Base-by-base conservation (phyloP, 441 rosid species). In the Corymbia calophylla region DNA sequence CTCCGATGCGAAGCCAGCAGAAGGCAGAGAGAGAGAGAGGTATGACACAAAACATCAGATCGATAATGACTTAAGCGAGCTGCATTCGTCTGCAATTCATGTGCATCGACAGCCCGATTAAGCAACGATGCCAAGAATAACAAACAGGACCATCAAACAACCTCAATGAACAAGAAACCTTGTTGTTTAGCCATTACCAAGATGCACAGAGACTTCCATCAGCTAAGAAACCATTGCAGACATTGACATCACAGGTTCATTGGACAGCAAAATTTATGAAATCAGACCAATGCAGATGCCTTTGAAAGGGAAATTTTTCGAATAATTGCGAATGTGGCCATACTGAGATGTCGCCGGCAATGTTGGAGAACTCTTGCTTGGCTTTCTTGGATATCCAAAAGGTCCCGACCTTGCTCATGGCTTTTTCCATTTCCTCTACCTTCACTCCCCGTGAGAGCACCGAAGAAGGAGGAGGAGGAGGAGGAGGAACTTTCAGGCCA, bases 321-420 rank as follows among this genome's bases (percentile, higher is more conserved):
- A 39, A 23, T 39, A 13, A 44, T 54, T 29, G 55, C 5, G 6
- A 21, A 53, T 9, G 25, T 54, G 77, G 35, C 19, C 66, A 11
- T 48, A 97, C 99, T 89, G 94, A 92, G 91, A 97, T 88, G 90
- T 97, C 99, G 53, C 91, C 96, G 86, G 97, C 87, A 58, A 97
- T 95, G 94, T 94, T 95, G 16, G 97, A 91, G 92, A 97, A 89
- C 93, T 97, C 99, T 88, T 95, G 96, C 91, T 95, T 97, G 47
- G 98, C 98, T 94, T 96, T 95, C 93, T 94, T 96, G 1, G 99
- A 95, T 93, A 97, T 93, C 99, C 99, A 97, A n/a, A 93, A 93
- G 70, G 96, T 91, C 58, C 98, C 95, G 60, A 96, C 97, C 92
- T 94, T 97, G 35, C 99, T 95, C 25, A 97, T 87, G 32, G 99